A percentile compares a stretch with the other conserved stretches of the same genome.
Conservation (phyloP, 2,329 filamentous ascomycete genomes). For the Huntiella omanensis region DNA sequence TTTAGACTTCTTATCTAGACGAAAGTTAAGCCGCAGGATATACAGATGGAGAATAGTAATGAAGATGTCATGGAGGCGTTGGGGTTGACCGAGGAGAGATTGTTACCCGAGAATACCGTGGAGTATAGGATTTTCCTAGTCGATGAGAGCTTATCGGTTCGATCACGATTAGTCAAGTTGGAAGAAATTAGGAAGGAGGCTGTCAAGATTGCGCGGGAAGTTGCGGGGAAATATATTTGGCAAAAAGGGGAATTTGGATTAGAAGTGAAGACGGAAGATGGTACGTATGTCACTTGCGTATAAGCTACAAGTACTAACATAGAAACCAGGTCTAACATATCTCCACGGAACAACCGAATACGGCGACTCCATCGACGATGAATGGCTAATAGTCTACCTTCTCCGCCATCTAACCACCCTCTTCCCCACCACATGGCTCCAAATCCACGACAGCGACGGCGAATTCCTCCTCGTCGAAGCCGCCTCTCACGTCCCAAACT, state of each 20-base stretch:
- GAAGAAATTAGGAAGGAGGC: constrained; percentile 54
- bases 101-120: constrained; percentile 62
- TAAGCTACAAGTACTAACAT: neutral
- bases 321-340: constrained; percentile 29
- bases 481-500: constrained; percentile 67
- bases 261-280: constrained; percentile 38
- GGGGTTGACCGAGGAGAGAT: neutral
- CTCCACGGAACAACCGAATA: constrained; percentile 68
- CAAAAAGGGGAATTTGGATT: constrained; percentile 70
- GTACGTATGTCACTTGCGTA: constrained; percentile 21
- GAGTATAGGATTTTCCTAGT: constrained; percentile 68
- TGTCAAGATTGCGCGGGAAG: constrained; percentile 36
- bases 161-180: constrained; percentile 44
- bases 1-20: too few species aligned
- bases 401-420: constrained; percentile 61
- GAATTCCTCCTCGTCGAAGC: constrained; percentile 93
- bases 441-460: constrained; percentile 72
- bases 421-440: constrained; percentile 60
- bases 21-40: too few species aligned
- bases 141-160: constrained; percentile 32
- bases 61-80: neutral
- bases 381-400: constrained; percentile 90
- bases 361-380: constrained; percentile 87
- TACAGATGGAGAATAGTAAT: neutral
- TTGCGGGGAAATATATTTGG: constrained; percentile 85